Percentiles rank a stretch among this genome's conserved stretches.
These are phyloP conservation scores for Blastomyces percursus DNA, from an alignment of 2,329 filamentous ascomycete genomes.

Conservation along the genomic window DNA sequence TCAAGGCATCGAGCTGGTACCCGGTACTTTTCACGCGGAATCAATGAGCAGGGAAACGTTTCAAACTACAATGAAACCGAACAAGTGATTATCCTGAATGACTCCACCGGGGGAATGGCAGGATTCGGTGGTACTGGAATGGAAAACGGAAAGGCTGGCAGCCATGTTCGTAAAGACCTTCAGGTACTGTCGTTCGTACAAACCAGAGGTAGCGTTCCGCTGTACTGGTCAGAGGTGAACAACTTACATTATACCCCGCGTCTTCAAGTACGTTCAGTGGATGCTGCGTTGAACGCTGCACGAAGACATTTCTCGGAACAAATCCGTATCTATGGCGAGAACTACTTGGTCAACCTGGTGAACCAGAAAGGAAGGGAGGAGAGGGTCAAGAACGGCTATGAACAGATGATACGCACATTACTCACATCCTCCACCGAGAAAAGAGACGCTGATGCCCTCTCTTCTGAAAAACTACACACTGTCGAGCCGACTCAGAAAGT, in stretches of 20 bases:
- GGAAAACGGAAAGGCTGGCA: conserved; percentile 58
- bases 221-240: conserved; percentile 95
- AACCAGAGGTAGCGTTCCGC: conserved; percentile 88
- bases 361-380: conserved; percentile 91
- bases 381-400: conserved; percentile 83
- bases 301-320: conserved; percentile 87
- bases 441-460: conserved; percentile 53
- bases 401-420: conserved; percentile 71
- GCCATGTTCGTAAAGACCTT: conserved; percentile 55
- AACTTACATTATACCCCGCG: conserved; percentile 83
- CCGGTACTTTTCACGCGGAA: conserved; percentile 84
- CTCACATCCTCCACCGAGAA: conserved; percentile 57
- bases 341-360: conserved; percentile 93
- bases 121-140: conserved; percentile 70
- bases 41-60: conserved; percentile 90
- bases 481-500: conserved; percentile 53
- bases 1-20: conserved; percentile 84
- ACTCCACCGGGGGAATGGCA: conserved; percentile 59
- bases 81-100: conserved; percentile 81
- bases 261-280: conserved; percentile 74
- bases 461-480: conserved; percentile 68
- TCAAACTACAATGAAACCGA: conserved; percentile 99
- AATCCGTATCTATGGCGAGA: conserved; percentile 86
- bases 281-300: conserved; percentile 67
- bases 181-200: conserved; percentile 93